Evolutionary conservation across 2,329 filamentous ascomycete genomes (phyloP).

Genomic region (Diaporthe sp.): DNA sequence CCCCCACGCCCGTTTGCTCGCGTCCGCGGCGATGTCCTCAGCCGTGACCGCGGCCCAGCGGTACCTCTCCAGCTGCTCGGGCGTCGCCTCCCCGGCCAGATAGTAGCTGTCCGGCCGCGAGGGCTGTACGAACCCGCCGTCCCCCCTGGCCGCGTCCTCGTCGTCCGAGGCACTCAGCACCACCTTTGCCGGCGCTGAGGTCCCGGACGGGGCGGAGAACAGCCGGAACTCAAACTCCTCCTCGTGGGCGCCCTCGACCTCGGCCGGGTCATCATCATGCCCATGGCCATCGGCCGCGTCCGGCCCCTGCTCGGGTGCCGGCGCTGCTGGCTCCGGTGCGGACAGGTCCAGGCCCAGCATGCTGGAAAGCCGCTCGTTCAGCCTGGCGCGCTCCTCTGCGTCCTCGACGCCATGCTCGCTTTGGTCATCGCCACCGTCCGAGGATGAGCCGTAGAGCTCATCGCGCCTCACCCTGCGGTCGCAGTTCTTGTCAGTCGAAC

Average conservation of each 20-base stretch:
- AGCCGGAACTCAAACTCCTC: constrained; percentile 70
- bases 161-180: constrained; percentile 59
- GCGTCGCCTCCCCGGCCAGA: constrained; percentile 55
- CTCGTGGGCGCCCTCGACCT: constrained; percentile 43
- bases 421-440: constrained; percentile 46
- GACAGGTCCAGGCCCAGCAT: constrained; percentile 57
- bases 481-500: constrained; percentile 3
- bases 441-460: constrained; percentile 60
- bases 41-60: constrained; percentile 62
- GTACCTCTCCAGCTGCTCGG: constrained; percentile 55
- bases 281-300: not conserved
- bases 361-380: constrained; percentile 62
- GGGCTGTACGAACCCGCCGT: constrained; percentile 54
- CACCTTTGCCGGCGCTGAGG: constrained; percentile 56
- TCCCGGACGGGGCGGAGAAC: constrained; percentile 60
- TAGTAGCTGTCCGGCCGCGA: constrained; percentile 63
- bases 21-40: constrained; percentile 61
- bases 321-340: not conserved
- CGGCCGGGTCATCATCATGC: constrained; percentile 23
- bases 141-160: constrained; percentile 48
- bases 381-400: constrained; percentile 55
- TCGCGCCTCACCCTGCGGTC: constrained; percentile 64
- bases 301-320: not conserved
- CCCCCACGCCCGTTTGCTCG: constrained; percentile 65
- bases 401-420: constrained; percentile 50